A percentile compares a stretch with the other conserved stretches of the same genome.
These are phyloP conservation scores for Capniomyces stellatus DNA, from an alignment of 371 early-diverging fungal species.

Conservation along the genomic window DNA sequence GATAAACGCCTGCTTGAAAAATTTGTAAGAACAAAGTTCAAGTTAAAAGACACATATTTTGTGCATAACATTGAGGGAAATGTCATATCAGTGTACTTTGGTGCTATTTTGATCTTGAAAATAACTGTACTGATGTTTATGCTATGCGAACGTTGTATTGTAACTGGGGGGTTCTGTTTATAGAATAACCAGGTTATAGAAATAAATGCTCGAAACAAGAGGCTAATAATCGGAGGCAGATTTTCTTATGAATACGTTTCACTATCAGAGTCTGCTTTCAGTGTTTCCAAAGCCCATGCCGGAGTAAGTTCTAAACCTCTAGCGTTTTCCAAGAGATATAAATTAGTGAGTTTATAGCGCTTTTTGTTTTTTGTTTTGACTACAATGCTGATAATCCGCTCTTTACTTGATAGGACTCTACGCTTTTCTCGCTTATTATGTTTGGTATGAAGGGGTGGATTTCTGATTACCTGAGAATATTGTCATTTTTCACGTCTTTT, in stretches of 20 bases:
- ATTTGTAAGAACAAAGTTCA: too few species aligned
- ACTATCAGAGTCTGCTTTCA: neutral
- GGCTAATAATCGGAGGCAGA: neutral
- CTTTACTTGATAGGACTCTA: too few species aligned
- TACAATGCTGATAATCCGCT: neutral
- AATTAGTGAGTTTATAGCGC: neutral
- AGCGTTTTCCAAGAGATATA: neutral
- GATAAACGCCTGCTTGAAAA: too few species aligned
- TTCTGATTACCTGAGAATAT: neutral
- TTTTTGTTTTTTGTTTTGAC: neutral
- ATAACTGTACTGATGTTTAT: too few species aligned
- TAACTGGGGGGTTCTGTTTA: too few species aligned
- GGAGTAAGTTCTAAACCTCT: neutral
- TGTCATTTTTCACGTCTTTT: neutral
- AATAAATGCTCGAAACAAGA: neutral
- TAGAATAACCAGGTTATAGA: neutral
- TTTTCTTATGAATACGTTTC: neutral
- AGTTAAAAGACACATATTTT: too few species aligned
- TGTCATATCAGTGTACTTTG: too few species aligned
- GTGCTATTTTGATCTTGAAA: too few species aligned
- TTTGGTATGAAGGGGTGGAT: neutral
- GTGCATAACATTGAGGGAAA: too few species aligned
- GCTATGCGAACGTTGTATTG: too few species aligned
- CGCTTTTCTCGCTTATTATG: too few species aligned
- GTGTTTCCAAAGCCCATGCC: neutral